Evolutionary conservation across 257 asterid genomes (phyloP), one percentile per base, ranked within the genome.

Genomic region (Mentha longifolia): DNA sequence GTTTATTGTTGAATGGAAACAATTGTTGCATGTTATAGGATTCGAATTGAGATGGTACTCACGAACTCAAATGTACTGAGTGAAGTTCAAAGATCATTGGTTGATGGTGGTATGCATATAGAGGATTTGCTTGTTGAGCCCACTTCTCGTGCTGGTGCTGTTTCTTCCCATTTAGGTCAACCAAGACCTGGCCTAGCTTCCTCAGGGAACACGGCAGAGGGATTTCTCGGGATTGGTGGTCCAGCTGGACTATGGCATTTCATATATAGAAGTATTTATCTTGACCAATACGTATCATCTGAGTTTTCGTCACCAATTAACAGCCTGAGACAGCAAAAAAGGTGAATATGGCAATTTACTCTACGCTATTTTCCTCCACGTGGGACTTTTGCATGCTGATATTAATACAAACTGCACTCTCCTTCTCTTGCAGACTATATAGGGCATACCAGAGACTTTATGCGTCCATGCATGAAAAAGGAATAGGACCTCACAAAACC

Each of bases 211-310:
- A 56, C 42, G 30, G 58, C 82, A 17, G 90, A 87, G 5, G 80
- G 85, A 42, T 81, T 74, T 77, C 52, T 52, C 54, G 87, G 95
- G 25, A 68, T 81, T 70, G 99, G 96, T 72, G 99, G 99, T 72
- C 97, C 98, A 35, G 95, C 89, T 67, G 99, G 99, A 59, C 88
- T 95, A 47, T 95, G 99, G 98, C 99, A 95, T 87, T 95, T 95
- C 84, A 82, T 95, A 49, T 95, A 95, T 71, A 86, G 94, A 72
- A 95, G 95, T 78, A 85, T 86, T 70, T 84, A 74, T 84, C 94
- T 87, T 46, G 94, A 88, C 80, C 99, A 95, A 76, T 95, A 84
- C 65, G 98, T 95, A 66, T 80, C 99, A 2, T 95, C 99, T 62
- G 98, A 92, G 79, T 89, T 92, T 82, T 83, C 99, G 2, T 80